Evolutionary conservation across 2,329 filamentous ascomycete genomes (phyloP), one percentile per base, ranked within the genome.

Genomic region (Alternaria triticimaculans): DNA sequence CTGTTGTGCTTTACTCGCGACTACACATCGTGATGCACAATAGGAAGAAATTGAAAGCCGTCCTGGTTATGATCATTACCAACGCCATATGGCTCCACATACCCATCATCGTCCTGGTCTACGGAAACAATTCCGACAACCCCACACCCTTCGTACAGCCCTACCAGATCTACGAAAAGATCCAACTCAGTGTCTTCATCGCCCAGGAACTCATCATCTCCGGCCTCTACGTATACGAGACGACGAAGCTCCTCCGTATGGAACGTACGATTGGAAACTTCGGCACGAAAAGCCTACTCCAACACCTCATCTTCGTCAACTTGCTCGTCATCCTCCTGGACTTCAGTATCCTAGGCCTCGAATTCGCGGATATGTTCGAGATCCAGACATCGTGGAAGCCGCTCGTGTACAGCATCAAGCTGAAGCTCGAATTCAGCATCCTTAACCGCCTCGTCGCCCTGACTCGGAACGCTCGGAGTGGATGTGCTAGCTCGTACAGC

Each of bases 1-100:
- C 84, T 1, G 68, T 89, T 14, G 88, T 90, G 3, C 79, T 90
- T 0, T 90, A 87, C 76, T 89, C 87, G 2, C 82, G 88, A 10
- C 80, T 90, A 1, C 87, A 89, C 68, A 80, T 90, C 2, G 82
- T 90, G 9, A 76, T 88, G 25, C 82, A 82, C 12, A 84, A 87
- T 51, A 77, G 80, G 11, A 76, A 83, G 5, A 54, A 56, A 21
- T 77, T 89, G 1, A 81, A 80, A 6, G 76, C 81, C 4, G 83
- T 88, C 3, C 77, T 88, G 3, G 78, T 72, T 46, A 87, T 89
- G 83, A 89, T 90, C 62, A 80, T 88, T 28, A 68, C 80, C 58
- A 84, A 88, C 67, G 81, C 81, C 21, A 68, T 88, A 44, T 67
- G 87, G 30, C 76, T 87, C 44, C 86, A 89, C 66, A 76, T 86